Percentiles rank a stretch among this genome's conserved stretches.
Evolutionary conservation across 768 basidiomycete species (phyloP).

Genomic region (Filobasidium floriforme): DNA sequence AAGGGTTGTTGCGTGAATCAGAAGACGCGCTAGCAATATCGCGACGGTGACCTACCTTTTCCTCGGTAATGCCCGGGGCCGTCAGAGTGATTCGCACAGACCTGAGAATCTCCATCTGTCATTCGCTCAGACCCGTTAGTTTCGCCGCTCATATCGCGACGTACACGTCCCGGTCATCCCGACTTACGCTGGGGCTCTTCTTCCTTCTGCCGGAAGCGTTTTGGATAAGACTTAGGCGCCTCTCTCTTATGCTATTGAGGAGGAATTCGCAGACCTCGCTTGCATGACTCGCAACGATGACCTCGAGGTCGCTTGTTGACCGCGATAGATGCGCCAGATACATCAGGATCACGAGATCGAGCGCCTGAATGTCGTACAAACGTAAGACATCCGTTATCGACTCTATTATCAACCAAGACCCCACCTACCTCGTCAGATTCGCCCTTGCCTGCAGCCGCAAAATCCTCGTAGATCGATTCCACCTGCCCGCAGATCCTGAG

Average conservation of each 20-base stretch:
- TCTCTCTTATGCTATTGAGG: conserved; percentile 7
- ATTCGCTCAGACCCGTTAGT: neutral
- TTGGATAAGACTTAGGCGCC: neutral
- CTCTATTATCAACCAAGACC: neutral
- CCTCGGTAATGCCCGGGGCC: neutral
- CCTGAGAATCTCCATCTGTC: neutral
- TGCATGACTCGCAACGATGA: conserved; percentile 20
- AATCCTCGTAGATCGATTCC: conserved; percentile 33
- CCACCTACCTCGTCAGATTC: conserved; percentile 30
- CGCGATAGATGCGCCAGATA: conserved; percentile 27
- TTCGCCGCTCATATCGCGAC: neutral
- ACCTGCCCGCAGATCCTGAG: conserved; percentile 38
- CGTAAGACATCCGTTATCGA: neutral
- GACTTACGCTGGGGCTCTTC: conserved; percentile 8
- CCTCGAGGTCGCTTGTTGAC: conserved; percentile 21
- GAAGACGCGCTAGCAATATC: too few relatives aligned
- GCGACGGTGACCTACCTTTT: neutral
- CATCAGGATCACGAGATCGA: conserved; percentile 30
- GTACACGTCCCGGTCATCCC: neutral
- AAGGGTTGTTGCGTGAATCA: too few relatives aligned
- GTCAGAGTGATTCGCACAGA: neutral
- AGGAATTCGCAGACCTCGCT: conserved; percentile 19
- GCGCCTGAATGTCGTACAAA: conserved; percentile 17
- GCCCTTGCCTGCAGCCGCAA: conserved; percentile 24
- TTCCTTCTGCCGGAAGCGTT: conserved; percentile 6